A percentile compares a stretch with the other conserved stretches of the same genome.
These are phyloP conservation scores for Lyophyllum semitale DNA, from an alignment of 768 basidiomycete species.

Conservation along the genomic window DNA sequence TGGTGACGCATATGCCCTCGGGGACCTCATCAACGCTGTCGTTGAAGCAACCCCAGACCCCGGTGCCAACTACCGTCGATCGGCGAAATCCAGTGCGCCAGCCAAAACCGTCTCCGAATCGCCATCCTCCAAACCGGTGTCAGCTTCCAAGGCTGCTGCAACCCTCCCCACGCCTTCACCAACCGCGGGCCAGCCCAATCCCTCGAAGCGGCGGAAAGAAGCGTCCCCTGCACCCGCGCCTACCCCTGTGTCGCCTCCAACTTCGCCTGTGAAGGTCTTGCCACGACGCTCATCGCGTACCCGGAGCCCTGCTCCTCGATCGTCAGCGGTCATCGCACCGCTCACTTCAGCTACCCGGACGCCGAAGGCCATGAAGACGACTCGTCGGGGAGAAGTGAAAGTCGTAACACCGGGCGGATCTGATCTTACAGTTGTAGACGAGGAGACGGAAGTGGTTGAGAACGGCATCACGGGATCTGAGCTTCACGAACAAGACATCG, in stretches of 20 bases:
- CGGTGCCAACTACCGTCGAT: constrained; percentile 74
- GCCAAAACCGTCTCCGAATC: constrained; percentile 13
- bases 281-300: constrained; percentile 38
- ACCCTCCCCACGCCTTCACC: constrained; percentile 46
- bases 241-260: constrained; percentile 38
- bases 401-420: constrained; percentile 51
- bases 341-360: constrained; percentile 39
- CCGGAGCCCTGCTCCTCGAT: constrained; percentile 42
- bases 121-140: constrained; percentile 23
- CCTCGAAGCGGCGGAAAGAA: constrained; percentile 69
- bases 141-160: constrained; percentile 21
- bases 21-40: constrained; percentile 61
- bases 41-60: constrained; percentile 79
- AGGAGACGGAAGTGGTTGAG: constrained; percentile 58
- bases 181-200: constrained; percentile 37
- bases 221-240: constrained; percentile 52
- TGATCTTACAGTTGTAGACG: constrained; percentile 68
- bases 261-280: constrained; percentile 24
- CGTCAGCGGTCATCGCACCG: constrained; percentile 31
- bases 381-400: constrained; percentile 33
- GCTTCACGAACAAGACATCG: constrained; percentile 69
- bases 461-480: constrained; percentile 57
- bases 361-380: constrained; percentile 32
- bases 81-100: constrained; percentile 29
- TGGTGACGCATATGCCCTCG: constrained; percentile 67